These are phyloP conservation scores for Rhodosporidiobolus odoratus DNA, from an alignment of 768 basidiomycete species.

Conservation along the genomic window DNA sequence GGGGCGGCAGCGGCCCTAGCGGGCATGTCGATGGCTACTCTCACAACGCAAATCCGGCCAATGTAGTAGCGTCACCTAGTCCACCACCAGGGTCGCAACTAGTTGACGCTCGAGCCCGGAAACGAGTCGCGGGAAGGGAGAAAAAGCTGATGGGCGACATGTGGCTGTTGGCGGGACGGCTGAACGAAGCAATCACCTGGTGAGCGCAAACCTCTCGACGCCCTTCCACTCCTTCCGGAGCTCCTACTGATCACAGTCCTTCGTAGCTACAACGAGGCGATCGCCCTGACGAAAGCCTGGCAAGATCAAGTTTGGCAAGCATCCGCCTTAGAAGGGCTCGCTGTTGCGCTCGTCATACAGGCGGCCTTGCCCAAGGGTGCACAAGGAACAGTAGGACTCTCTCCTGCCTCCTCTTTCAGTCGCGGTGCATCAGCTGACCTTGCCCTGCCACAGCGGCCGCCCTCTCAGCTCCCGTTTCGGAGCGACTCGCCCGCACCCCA, in stretches of 20 bases:
- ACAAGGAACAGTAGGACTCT: constrained; percentile 37
- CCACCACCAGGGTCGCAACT: constrained; percentile 28
- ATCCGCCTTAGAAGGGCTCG: constrained; percentile 75
- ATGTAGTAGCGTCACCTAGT: constrained; percentile 8
- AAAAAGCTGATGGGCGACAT: constrained; percentile 85
- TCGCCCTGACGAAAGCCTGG: constrained; percentile 65
- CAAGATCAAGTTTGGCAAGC: constrained; percentile 86
- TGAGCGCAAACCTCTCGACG: constrained; percentile 51
- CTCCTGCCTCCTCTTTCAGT: constrained; percentile 9
- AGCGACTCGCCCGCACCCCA: constrained; percentile 12
- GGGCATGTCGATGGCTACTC: constrained; percentile 15
- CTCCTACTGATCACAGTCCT: constrained; percentile 6
- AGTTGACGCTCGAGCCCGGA: constrained; percentile 29
- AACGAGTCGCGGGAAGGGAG: constrained; percentile 56
- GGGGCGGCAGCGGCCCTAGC: constrained; percentile 27
- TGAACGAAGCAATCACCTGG: constrained; percentile 75
- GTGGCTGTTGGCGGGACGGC: constrained; percentile 78
- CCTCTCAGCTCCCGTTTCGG: constrained; percentile 46
- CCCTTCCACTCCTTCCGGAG: too few species aligned
- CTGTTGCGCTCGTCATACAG: constrained; percentile 70
- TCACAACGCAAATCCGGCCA: constrained; percentile 21
- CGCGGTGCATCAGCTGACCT: constrained; percentile 6
- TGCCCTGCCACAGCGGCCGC: constrained; percentile 50
- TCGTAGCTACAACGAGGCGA: constrained; percentile 75
- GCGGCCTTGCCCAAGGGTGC: constrained; percentile 45